Conservation (phyloP, 805 yeast genomes). For the Candida pseudofarinosa region DNA sequence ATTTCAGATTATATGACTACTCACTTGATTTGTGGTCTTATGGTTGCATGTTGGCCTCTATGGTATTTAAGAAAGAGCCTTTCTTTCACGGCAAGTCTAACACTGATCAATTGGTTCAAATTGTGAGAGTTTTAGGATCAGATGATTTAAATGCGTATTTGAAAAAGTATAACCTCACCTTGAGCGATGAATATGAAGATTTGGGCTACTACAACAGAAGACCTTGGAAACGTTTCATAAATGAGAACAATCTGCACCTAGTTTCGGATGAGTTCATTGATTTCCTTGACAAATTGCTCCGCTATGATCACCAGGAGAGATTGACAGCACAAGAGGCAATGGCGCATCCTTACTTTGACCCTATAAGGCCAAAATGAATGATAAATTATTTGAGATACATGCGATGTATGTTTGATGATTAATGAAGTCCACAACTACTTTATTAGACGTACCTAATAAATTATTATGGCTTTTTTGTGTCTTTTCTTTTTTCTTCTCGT, state of each 20-base stretch:
- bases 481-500: not conserved
- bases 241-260: constrained; percentile 47
- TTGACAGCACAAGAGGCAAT: constrained; percentile 86
- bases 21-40: constrained; percentile 87
- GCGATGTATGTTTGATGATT: not conserved
- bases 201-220: constrained; percentile 63
- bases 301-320: constrained; percentile 85
- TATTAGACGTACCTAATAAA: not conserved
- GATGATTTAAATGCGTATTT: constrained; percentile 66
- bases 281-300: constrained; percentile 65
- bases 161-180: constrained; percentile 60
- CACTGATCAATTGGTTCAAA: constrained; percentile 87
- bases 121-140: constrained; percentile 84
- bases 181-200: constrained; percentile 77
- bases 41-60: constrained; percentile 89
- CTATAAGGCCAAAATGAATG: not conserved
- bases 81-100: constrained; percentile 90
- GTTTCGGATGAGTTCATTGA: constrained; percentile 59
- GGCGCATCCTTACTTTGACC: constrained; percentile 60
- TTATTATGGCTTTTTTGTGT: not conserved
- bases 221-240: constrained; percentile 64
- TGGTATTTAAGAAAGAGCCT: constrained; percentile 85
- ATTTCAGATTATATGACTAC: constrained; percentile 80
- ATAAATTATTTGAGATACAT: not conserved
- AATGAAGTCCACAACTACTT: not conserved